Conservation (phyloP, 371 early-diverging fungal species). For the Zancudomyces culisetae region DNA sequence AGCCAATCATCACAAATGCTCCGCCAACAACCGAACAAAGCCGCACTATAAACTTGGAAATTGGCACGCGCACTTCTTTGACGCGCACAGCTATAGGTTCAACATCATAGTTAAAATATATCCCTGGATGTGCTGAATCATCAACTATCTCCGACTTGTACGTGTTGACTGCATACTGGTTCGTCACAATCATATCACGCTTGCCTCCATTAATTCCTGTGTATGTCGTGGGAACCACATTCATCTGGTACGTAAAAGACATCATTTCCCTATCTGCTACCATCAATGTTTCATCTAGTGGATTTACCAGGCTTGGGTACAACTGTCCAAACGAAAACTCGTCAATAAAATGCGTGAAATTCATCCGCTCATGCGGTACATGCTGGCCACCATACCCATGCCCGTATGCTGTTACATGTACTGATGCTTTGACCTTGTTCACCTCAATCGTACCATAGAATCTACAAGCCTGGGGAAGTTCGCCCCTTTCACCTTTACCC, state of each 20-base stretch:
- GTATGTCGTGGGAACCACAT: slow-evolving; percentile 74
- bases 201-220: slow-evolving; percentile 29
- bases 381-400: slow-evolving; percentile 71
- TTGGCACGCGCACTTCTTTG: slow-evolving; percentile 36
- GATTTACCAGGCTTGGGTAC: slow-evolving; percentile 69
- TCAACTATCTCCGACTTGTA: slow-evolving; percentile 25
- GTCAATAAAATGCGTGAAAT: slow-evolving; percentile 85
- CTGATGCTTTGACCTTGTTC: slow-evolving; percentile 63
- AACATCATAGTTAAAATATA: slow-evolving; percentile 80
- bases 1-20: slow-evolving; percentile 29
- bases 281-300: slow-evolving; percentile 63
- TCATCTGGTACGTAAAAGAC: slow-evolving; percentile 62
- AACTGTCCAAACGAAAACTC: slow-evolving; percentile 69
- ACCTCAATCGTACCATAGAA: slow-evolving; percentile 51
- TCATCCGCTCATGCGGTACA: slow-evolving; percentile 55
- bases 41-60: slow-evolving; percentile 59
- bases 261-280: slow-evolving; percentile 32
- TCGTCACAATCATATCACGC: slow-evolving; percentile 41
- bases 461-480: slow-evolving; percentile 34
- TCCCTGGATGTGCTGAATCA: slow-evolving; percentile 28
- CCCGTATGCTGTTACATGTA: slow-evolving; percentile 76
- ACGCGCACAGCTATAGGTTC: slow-evolving; percentile 74
- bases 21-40: slow-evolving; percentile 80
- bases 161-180: slow-evolving; percentile 86
- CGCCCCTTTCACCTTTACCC: background rate